These are phyloP conservation scores for Kurtzmaniella cleridarum DNA, from an alignment of 805 yeast species.

Conservation along the genomic window DNA sequence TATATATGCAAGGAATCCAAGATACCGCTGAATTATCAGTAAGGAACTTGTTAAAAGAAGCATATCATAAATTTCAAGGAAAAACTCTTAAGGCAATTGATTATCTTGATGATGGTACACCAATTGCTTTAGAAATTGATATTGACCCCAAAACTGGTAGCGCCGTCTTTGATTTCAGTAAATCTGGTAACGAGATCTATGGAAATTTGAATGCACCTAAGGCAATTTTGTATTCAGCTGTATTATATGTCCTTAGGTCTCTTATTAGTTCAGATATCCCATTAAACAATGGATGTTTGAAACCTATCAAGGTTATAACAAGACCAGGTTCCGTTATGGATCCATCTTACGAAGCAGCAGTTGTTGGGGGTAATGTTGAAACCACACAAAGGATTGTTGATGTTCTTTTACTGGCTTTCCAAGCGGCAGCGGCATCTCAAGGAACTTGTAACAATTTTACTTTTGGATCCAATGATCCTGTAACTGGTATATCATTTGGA, in stretches of 20 bases:
- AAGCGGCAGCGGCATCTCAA: constrained; percentile 91
- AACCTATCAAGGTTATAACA: constrained; percentile 60
- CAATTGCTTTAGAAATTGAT: constrained; percentile 50
- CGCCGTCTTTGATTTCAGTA: constrained; percentile 77
- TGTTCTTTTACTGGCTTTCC: constrained; percentile 79
- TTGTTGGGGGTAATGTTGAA: constrained; percentile 87
- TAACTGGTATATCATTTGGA: constrained; percentile 63
- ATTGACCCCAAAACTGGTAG: constrained; percentile 45
- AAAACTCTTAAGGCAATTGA: constrained; percentile 49
- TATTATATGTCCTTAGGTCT: constrained; percentile 80
- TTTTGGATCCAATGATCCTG: constrained; percentile 70
- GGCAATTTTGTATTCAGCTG: constrained; percentile 85
- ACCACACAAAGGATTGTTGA: constrained; percentile 93
- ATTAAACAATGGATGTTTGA: constrained; percentile 85
- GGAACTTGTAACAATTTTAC: constrained; percentile 94
- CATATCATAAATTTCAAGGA: constrained; percentile 36
- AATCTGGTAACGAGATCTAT: constrained; percentile 81
- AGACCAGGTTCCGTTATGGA: constrained; percentile 42
- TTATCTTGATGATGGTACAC: constrained; percentile 77
- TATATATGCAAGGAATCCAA: constrained; percentile 34
- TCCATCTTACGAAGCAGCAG: constrained; percentile 84
- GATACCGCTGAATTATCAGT: constrained; percentile 31
- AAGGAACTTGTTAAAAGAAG: constrained; percentile 24
- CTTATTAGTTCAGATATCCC: constrained; percentile 86
- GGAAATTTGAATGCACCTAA: constrained; percentile 91